These are phyloP conservation scores for Monilinia laxa DNA, from an alignment of 2,329 filamentous ascomycete species.

Conservation along the genomic window DNA sequence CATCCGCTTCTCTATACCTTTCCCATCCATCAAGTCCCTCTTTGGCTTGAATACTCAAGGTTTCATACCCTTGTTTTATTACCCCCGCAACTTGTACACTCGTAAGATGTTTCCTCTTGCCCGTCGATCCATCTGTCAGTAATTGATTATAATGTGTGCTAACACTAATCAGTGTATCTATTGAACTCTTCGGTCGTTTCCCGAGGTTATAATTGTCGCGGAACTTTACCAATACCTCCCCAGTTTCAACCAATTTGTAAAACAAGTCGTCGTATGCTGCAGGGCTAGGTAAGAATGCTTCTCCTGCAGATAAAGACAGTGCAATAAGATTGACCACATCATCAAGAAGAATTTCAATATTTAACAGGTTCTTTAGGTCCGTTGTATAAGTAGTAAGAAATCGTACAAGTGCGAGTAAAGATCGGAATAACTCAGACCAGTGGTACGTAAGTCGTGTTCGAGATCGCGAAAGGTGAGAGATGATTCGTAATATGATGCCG, in stretches of 20 bases:
- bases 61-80: conserved; percentile 96
- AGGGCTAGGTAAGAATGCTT: conserved; percentile 85
- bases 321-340: conserved; percentile 80
- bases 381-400: conserved; percentile 85
- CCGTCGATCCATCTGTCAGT: conserved; percentile 58
- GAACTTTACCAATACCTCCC: conserved; percentile 79
- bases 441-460: conserved; percentile 83
- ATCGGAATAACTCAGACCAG: conserved; percentile 93
- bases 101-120: conserved; percentile 65
- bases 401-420: conserved; percentile 79
- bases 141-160: conserved; percentile 84
- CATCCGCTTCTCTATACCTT: conserved; percentile 81
- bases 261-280: conserved; percentile 93
- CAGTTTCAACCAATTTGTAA: conserved; percentile 95
- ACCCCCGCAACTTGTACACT: conserved; percentile 82
- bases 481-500: conserved; percentile 76
- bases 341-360: conserved; percentile 72
- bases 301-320: conserved; percentile 79
- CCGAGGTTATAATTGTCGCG: conserved; percentile 69
- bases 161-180: conserved; percentile 80
- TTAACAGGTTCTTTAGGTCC: conserved; percentile 68
- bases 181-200: conserved; percentile 64
- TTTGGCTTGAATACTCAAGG: conserved; percentile 83
- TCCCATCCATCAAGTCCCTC: conserved; percentile 87
- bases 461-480: conserved; percentile 80